Evolutionary conservation across 305 asterid genomes (phyloP), one percentile per base, ranked within the genome.

Genomic region (Fraxinus nigra): DNA sequence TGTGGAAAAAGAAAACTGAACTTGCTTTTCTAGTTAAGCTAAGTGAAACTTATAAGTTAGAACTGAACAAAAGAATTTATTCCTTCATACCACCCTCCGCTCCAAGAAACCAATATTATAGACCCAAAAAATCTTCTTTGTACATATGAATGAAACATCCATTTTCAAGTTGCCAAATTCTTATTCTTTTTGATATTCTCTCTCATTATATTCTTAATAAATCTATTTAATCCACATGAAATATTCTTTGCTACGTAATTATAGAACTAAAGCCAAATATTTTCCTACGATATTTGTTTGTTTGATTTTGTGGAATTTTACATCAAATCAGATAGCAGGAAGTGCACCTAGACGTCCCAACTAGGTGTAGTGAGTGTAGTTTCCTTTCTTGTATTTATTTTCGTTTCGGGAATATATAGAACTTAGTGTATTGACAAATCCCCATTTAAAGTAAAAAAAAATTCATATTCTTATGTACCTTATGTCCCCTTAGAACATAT

Each of bases 141-240:
- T 10, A 61, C 61, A 4, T 84, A 48, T 24, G 80, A 37, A 72
- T 73, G 78, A 75, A 74, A 65, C 72, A 33, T 82, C 81, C 48
- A 72, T 78, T 83, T 89, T 80, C 85, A 82, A 81, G 83, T 80
- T 86, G 85, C 69, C 75, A 70, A 76, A 81, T 85, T 86, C 89
- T 90, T 88, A 80, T 87, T 88, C 90, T 82, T 77, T 32, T 65
- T 10, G 10, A 63, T 26, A 40, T 77, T 81, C 65, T 76, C 79
- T 26, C 28, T 24, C 65, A 3, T 76, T 7, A 59, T 46, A 81
- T 65, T 77, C 85, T 74, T 76, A 65, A 37, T 7, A 34, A 70
- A 22, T 40, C 61, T 80, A 69, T 28, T 46, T 73, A 69, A 56
- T 63, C 56, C 77, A n/a, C 77, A 28, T 8, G 63, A 63, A 34